Base-by-base conservation (phyloP, 805 yeast species). In the Myxozyma neglecta region DNA sequence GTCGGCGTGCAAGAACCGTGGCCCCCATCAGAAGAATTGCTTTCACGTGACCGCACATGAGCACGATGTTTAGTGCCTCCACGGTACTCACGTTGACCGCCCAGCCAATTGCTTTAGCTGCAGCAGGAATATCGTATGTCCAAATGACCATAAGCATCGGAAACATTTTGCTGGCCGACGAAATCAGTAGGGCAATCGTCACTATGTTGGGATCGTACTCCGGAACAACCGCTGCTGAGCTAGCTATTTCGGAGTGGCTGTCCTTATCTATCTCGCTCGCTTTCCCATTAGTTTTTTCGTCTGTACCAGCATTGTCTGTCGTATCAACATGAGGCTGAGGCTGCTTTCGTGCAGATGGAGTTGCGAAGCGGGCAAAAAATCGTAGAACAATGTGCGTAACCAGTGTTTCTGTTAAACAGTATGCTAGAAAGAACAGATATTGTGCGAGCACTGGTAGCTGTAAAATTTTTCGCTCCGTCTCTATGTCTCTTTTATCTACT, bases 71-170 rank as follows among this genome's bases (percentile, higher is more conserved):
- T 39, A 85, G 69, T 0, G 91, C 85, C 70, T 90, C 96, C 6
- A 87, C 74, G n/a, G 84, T 78, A 64, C 83, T 86, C 55, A 87
- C 72, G 48, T 81, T 80, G 0, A 88, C 87, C 2, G 86, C 81
- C 67, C 84, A 77, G 61, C 82, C 82, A 36, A 89, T 87, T 9
- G 85, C 76, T 6, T 78, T 76, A 20, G 85, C 81, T 0, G 88
- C 86, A 2, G 87, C 79, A 0, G 87, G 79, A n/a, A 88, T 83
- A 71, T 94, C 97, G 70, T 94, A 94, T 0, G 96, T 94, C 99
- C 99, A 94, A 40, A 94, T 93, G 37, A 94, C 78, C 92, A 93
- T 93, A 39, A 94, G 79, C 18, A 94, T 87, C 0, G 99, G 99
- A 65, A 93, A 86, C 24, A 93, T 78, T 70, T 88, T 90, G 44